Evolutionary conservation across 352 stramenopile species (phyloP).

Genomic region (Phytophthora kernoviae): DNA sequence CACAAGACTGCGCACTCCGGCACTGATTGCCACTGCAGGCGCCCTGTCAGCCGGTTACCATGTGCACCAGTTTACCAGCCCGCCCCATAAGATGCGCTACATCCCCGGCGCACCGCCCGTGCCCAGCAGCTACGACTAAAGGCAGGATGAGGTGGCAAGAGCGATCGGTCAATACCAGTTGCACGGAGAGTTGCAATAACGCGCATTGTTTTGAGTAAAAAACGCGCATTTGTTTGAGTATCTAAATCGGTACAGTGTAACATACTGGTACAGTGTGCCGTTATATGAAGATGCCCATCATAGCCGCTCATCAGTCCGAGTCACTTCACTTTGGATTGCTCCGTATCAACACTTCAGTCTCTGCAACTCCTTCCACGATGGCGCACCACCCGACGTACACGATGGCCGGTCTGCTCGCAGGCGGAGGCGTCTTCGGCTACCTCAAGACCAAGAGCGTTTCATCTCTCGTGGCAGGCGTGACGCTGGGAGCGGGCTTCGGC

Average conservation of each 20-base stretch:
- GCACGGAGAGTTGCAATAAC: too few relatives aligned
- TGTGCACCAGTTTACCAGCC: conserved; percentile 65
- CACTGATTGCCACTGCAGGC: conserved; percentile 50
- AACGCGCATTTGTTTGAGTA: too few relatives aligned
- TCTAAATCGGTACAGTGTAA: conserved; percentile 11
- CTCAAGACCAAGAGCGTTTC: conserved; percentile 79
- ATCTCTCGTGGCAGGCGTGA: conserved; percentile 80
- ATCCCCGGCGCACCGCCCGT: conserved; percentile 53
- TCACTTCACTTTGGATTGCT: conserved; percentile 6
- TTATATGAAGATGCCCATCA: too few relatives aligned
- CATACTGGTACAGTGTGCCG: too few relatives aligned
- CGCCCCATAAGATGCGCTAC: conserved; percentile 60
- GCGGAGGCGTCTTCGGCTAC: conserved; percentile 82
- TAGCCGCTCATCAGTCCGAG: not conserved
- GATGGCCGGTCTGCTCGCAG: conserved; percentile 71
- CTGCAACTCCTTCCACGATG: conserved; percentile 35
- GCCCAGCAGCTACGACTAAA: conserved; percentile 35
- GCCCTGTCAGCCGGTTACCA: conserved; percentile 75
- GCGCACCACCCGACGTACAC: conserved; percentile 86
- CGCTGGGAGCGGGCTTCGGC: conserved; percentile 81
- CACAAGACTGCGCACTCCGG: conserved; percentile 47
- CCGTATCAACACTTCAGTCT: not conserved
- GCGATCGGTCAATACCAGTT: too few relatives aligned
- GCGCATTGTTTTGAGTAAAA: too few relatives aligned
- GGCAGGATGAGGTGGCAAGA: not conserved